Base-by-base conservation (phyloP, 2,329 filamentous ascomycete genomes). In the Hortaea werneckii region DNA sequence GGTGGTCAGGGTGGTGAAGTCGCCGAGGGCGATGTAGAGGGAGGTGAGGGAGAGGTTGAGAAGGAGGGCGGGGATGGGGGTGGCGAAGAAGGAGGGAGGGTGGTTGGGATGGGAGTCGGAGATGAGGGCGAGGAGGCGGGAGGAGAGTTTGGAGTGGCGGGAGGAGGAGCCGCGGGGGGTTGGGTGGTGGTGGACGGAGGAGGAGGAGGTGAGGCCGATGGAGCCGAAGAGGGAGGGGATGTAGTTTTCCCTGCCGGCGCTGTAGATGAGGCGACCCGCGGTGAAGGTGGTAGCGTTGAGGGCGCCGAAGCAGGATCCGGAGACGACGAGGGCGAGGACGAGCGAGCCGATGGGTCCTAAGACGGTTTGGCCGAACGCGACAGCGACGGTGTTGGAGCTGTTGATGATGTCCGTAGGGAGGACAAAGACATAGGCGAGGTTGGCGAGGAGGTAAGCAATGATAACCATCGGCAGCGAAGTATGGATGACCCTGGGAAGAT, bases 401-500 rank as follows among this genome's bases (percentile, higher is more conserved):
- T 94, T 87, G 68, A 96, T 88, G 28, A 80, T 76, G 3, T 78
- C 76, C 42, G 85, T 71, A 0, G 92, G 89, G 0, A 98, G 78
- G 29, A 98, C 92, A 51, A 98, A 80, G 65, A 95, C 94, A 70
- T 98, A 98, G 28, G 88, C 79, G 37, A 95, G 68, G 64, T 96
- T 98, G 54, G 90, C 90, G 42, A 96, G 75, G 29, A 96, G 73
- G 66, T 96, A 98, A 57, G 79, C 85, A 28, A 88, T 63, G 51
- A 98, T 96, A 47, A 98, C 90, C 39, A 95, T 72, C 1, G 92
- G 89, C 78, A 98, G 92, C 10, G 90, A 89, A 0, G 90, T 95
- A 68, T 98, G 92, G 47, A 98, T 95, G 27, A 95, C 89, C 20
- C 87, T 81, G 0, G 92, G 92, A 8, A 98, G 80, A 63, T 98